phyloP scores from a whole-genome alignment of 371 early-diverging fungal genomes.

The Blakeslea trispora region DNA sequence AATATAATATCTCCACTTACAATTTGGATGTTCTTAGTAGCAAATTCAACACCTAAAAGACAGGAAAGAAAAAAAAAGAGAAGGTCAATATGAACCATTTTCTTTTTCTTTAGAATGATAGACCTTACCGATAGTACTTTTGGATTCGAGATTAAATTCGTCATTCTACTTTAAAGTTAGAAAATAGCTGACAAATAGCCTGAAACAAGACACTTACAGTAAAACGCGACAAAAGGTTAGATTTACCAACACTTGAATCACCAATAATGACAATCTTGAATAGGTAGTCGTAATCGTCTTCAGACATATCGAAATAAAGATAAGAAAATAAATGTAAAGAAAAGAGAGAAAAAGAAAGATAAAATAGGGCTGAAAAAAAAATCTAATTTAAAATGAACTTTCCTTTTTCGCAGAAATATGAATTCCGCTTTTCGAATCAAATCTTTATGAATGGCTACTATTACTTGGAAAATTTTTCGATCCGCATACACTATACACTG shows the following conservation, averaged over 20 bases:
- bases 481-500: too few species aligned
- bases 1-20: too few species aligned
- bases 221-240: slow-evolving; percentile 47
- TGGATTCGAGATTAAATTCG: slow-evolving; percentile 96
- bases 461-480: too few species aligned
- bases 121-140: slow-evolving; percentile 91
- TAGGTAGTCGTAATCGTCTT: slow-evolving; percentile 52
- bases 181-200: background rate
- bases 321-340: background rate
- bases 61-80: background rate
- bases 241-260: slow-evolving; percentile 52
- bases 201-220: slow-evolving; percentile 22
- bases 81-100: slow-evolving; percentile 73
- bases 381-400: background rate
- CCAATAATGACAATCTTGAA: slow-evolving; percentile 53
- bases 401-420: background rate
- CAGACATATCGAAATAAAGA: slow-evolving; percentile 14
- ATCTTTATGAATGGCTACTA: too few species aligned
- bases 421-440: too few species aligned
- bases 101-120: slow-evolving; percentile 84
- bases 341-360: background rate
- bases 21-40: slow-evolving; percentile 52
- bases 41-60: slow-evolving; percentile 51
- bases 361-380: background rate
- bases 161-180: slow-evolving; percentile 57